Evolutionary conservation across 768 basidiomycete genomes (phyloP), one percentile per base, ranked within the genome.

Genomic region (Suillus decipiens): DNA sequence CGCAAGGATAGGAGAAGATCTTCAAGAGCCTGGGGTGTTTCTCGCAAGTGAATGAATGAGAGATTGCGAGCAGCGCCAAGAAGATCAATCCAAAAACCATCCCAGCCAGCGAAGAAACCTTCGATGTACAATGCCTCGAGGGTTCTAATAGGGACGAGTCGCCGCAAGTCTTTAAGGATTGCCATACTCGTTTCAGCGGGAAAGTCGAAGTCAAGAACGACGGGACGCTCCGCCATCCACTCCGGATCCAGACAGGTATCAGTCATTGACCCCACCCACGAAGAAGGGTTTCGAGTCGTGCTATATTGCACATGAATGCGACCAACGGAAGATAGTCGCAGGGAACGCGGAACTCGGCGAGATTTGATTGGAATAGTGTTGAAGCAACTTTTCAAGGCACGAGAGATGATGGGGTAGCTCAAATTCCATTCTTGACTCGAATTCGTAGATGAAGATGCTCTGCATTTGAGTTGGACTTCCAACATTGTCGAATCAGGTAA

Each of bases 61-160:
- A 57, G 56, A 57, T 57, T 57, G 17, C 3, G 56, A 57, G 17
- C 39, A 15, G 56, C 39, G 28, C 37, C 56, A 41, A 41, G 37
- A 12, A 57, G 17, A 41, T 57, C 56, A 17, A 0, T 31, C 56
- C 56, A 57, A 17, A 41, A 57, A 41, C 56, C 56, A 41, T 57
- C 11, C 56, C 56, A 57, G 19, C 24, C 41, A 57, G 39, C 10
- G 24, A 19, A 28, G 17, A 17, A 24, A 17, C 39, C 56, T 57
- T 41, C 24, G 39, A 41, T 11, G 10, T 31, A 57, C 17, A 57
- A 57, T 17, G 56, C 24, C 11, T 57, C 56, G 17, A 57, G 56
- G 19, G 1, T 19, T 15, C 10, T 19, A 3, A 57, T 17, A 57
- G 37, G 56, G 7, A 57, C 24, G 24, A 57, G 37, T 17, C 1